Conservation (phyloP, 2,329 filamentous ascomycete genomes). For the Paracoccidioides lutzii region DNA sequence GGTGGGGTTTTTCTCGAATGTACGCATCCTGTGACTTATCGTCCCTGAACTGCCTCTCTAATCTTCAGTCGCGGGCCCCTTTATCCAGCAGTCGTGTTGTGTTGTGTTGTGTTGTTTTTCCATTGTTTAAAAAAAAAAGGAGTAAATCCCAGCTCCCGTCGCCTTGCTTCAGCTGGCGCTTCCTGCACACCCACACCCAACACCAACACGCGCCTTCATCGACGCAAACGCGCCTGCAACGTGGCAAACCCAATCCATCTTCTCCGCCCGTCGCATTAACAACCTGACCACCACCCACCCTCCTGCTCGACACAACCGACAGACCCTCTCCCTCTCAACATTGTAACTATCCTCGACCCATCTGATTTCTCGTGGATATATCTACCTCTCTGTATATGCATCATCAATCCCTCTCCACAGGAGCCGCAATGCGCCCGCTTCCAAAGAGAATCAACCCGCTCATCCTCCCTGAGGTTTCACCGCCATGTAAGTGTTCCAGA, state of each 20-base stretch:
- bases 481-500: constrained; percentile 29
- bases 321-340: constrained; percentile 1
- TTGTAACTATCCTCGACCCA: no score
- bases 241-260: constrained; percentile 27
- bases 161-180: no score
- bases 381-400: no score
- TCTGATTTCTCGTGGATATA: no score
- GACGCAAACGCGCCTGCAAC: constrained; percentile 34
- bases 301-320: background rate
- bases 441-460: constrained; percentile 36
- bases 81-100: background rate
- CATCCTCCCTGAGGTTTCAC: constrained; percentile 30
- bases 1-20: background rate
- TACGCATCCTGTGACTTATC: no score
- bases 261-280: constrained; percentile 11
- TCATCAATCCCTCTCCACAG: background rate
- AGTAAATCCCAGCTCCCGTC: no score
- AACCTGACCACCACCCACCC: constrained; percentile 2
- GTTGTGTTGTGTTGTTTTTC: no score
- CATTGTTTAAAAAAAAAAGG: no score
- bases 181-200: no score
- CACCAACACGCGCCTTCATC: no score
- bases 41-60: no score
- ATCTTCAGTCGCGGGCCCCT: background rate
- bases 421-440: constrained; percentile 31